Evolutionary conservation across 2,329 filamentous ascomycete genomes (phyloP).

Genomic region (Ceratocystis papillata): DNA sequence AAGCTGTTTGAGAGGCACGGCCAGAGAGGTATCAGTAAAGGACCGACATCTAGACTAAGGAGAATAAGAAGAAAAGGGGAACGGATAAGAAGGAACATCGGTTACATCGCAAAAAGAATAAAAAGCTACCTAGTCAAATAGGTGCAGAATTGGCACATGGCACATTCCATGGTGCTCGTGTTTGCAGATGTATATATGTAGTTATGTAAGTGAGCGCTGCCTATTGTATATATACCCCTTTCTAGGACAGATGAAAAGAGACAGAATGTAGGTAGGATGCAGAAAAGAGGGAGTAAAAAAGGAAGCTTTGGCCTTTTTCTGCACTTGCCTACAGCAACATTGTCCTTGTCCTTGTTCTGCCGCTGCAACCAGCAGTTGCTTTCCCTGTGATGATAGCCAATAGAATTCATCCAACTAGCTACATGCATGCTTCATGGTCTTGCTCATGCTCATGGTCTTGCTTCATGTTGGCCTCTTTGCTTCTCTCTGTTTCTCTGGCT

Average conservation of each 20-base stretch:
- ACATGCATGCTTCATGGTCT: not conserved
- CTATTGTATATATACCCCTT: not conserved
- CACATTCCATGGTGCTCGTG: not conserved
- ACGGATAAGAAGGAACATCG: no score
- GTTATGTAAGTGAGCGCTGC: not conserved
- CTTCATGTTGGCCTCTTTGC: not conserved
- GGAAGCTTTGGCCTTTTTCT: conserved; percentile 11
- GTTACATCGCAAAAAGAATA: not conserved
- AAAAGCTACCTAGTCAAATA: not conserved
- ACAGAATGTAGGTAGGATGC: not conserved
- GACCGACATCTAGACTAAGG: not conserved
- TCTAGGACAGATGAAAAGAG: not conserved
- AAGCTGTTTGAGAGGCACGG: not conserved
- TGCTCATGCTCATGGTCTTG: not conserved
- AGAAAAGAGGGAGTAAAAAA: not conserved
- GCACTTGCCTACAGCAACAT: not conserved
- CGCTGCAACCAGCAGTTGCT: conserved; percentile 6
- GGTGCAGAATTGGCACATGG: not conserved
- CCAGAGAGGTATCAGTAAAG: not conserved
- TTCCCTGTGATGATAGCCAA: not conserved
- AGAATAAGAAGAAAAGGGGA: no score
- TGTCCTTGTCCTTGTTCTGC: no score
- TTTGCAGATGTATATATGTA: not conserved
- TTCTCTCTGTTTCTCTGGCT: not conserved
- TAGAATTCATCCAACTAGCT: not conserved